phyloP scores from a whole-genome alignment of 2,329 filamentous ascomycete genomes.

The Epichloe sibirici region DNA sequence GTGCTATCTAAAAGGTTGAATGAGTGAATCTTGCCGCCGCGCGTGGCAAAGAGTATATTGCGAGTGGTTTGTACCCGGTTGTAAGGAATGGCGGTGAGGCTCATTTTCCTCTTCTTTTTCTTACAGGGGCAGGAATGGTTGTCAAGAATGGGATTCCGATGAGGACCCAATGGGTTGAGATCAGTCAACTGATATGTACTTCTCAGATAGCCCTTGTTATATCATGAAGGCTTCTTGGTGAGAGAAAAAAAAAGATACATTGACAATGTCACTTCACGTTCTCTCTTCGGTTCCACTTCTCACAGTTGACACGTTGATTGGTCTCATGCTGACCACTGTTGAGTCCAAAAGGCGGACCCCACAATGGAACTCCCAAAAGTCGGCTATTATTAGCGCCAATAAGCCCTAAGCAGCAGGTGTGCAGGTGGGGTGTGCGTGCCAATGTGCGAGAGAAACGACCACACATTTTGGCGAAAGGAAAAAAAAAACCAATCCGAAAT shows the following conservation, averaged over 20 bases:
- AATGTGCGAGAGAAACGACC: conserved; percentile 3
- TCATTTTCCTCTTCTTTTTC: background rate
- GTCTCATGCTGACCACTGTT: background rate
- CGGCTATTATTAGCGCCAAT: conserved; percentile 14
- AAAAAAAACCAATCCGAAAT: conserved; percentile 15
- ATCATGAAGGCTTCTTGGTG: background rate
- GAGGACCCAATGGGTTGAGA: background rate
- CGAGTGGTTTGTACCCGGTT: conserved; percentile 47
- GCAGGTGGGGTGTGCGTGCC: background rate
- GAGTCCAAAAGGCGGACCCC: background rate
- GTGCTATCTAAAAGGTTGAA: conserved; percentile 47
- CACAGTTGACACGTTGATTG: background rate
- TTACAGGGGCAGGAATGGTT: background rate
- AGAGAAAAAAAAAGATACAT: background rate
- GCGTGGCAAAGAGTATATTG: conserved; percentile 57
- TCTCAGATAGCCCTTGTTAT: background rate
- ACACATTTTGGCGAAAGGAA: conserved; percentile 18
- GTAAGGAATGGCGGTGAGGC: conserved; percentile 38
- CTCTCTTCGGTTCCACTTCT: background rate
- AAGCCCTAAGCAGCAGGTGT: conserved; percentile 25
- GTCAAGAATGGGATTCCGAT: too few relatives aligned
- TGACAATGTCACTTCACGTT: background rate
- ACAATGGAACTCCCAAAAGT: conserved; percentile 5
- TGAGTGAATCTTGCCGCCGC: conserved; percentile 58
- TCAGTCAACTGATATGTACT: background rate